These are phyloP conservation scores for Avena atlantica DNA, from an alignment of 176 grass and related monocot genomes.

Conservation along the genomic window DNA sequence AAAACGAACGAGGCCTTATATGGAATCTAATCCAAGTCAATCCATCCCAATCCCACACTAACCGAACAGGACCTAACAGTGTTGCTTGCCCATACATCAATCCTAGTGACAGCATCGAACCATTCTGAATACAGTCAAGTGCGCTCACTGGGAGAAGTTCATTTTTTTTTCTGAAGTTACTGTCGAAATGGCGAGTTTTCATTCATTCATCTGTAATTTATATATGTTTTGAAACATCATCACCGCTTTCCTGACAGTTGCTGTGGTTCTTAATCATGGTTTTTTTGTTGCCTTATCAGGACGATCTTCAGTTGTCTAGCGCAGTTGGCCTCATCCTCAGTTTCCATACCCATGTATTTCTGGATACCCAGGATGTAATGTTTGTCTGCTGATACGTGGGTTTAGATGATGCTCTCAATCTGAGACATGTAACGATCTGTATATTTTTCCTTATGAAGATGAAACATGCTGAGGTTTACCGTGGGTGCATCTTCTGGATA, in stretches of 20 bases:
- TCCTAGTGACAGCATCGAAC: background rate
- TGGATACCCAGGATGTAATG: background rate
- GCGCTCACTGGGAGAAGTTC: background rate
- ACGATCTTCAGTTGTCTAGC: constrained; percentile 8
- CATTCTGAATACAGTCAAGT: background rate
- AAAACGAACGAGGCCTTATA: too few species aligned
- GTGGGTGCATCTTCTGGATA: constrained; percentile 11
- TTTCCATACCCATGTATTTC: background rate
- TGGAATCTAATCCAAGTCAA: too few species aligned
- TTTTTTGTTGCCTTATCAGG: constrained; percentile 24
- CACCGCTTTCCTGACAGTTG: background rate
- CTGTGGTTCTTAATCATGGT: background rate
- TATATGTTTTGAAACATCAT: constrained; percentile 9
- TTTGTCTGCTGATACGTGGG: constrained; percentile 32
- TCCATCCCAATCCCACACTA: too few species aligned
- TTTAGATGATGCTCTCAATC: constrained; percentile 36
- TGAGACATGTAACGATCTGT: constrained; percentile 36
- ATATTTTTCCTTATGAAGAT: constrained; percentile 32
- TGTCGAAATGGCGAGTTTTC: background rate
- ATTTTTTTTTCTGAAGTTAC: background rate
- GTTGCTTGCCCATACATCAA: background rate
- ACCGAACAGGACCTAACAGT: background rate
- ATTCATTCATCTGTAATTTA: background rate
- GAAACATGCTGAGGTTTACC: constrained; percentile 23
- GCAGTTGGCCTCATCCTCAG: constrained; percentile 18